These are phyloP conservation scores for Fragilaria crotonensis DNA, from an alignment of 108 stramenopile genomes.

Conservation along the genomic window DNA sequence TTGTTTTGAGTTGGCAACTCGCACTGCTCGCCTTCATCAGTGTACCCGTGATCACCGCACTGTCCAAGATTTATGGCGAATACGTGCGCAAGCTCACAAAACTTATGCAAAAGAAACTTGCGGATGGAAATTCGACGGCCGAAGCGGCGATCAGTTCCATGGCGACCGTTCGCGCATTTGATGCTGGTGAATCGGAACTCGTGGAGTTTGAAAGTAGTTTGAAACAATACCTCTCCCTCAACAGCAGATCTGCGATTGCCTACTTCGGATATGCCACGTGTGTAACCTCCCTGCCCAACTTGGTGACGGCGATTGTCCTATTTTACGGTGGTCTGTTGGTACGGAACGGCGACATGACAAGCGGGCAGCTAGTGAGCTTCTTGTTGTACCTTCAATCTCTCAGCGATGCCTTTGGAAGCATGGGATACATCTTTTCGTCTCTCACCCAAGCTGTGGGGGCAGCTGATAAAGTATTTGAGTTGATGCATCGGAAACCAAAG, in stretches of 20 bases:
- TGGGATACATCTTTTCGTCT: conserved; percentile 51
- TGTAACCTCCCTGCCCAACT: conserved; percentile 59
- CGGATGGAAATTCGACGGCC: conserved; percentile 64
- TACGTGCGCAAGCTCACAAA: conserved; percentile 66
- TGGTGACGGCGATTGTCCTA: conserved; percentile 66
- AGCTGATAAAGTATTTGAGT: conserved; percentile 59
- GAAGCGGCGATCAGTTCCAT: conserved; percentile 70
- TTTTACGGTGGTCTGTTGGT: conserved; percentile 76
- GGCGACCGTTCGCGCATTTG: conserved; percentile 79
- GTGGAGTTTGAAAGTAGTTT: conserved; percentile 44
- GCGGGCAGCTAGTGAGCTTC: conserved; percentile 62
- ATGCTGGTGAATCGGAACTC: conserved; percentile 52
- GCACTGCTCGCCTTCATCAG: conserved; percentile 69
- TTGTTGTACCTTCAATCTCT: conserved; percentile 50
- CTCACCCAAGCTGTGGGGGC: conserved; percentile 64
- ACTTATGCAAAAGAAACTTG: conserved; percentile 74
- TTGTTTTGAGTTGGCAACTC: conserved; percentile 61
- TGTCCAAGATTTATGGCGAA: conserved; percentile 66
- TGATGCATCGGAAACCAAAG: conserved; percentile 51
- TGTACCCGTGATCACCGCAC: conserved; percentile 64
- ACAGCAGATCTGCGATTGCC: conserved; percentile 35
- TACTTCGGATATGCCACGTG: conserved; percentile 60
- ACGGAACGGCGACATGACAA: conserved; percentile 37
- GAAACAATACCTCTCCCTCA: conserved; percentile 48
- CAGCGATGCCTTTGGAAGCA: conserved; percentile 41